Percentiles rank a stretch among this genome's conserved stretches.
Conservation (phyloP, 2,329 filamentous ascomycete genomes). For the Juglanconis sp. region DNA sequence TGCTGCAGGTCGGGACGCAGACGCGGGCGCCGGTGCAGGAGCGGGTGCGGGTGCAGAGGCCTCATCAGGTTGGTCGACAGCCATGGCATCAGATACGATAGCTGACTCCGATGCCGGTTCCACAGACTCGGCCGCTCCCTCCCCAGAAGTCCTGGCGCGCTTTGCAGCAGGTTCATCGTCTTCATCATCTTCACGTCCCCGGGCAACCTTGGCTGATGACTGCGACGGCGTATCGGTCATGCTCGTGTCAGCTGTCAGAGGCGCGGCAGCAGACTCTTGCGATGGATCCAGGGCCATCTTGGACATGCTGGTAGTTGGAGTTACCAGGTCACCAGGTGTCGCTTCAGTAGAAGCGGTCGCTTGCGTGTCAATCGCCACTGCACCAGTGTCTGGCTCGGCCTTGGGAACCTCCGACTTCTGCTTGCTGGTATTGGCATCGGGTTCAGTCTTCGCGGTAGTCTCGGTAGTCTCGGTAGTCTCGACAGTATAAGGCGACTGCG, state of each 20-base stretch:
- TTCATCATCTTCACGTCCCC: conserved; percentile 74
- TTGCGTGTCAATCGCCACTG: conserved; percentile 20
- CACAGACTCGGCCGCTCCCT: conserved; percentile 31
- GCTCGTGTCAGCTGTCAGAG: conserved; percentile 34
- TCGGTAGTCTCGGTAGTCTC: background rate
- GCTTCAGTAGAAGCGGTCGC: conserved; percentile 24
- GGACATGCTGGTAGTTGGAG: conserved; percentile 35
- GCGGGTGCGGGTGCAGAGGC: conserved; percentile 26
- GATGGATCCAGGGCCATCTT: conserved; percentile 37
- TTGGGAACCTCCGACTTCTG: background rate
- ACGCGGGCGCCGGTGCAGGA: conserved; percentile 23
- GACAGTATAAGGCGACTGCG: background rate
- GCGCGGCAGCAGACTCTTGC: conserved; percentile 26
- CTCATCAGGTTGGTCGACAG: conserved; percentile 26
- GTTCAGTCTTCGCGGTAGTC: background rate
- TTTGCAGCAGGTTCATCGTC: conserved; percentile 69
- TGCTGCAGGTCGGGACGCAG: conserved; percentile 26
- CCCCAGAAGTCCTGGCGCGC: conserved; percentile 62
- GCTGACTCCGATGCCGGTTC: conserved; percentile 39
- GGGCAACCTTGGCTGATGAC: conserved; percentile 58
- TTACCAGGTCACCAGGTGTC: conserved; percentile 32
- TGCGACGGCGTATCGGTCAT: conserved; percentile 40
- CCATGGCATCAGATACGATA: conserved; percentile 27
- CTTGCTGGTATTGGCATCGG: background rate
- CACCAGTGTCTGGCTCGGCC: background rate